These are phyloP conservation scores for Ophiorrhiza pumila DNA, from an alignment of 257 asterid species.

Conservation along the genomic window DNA sequence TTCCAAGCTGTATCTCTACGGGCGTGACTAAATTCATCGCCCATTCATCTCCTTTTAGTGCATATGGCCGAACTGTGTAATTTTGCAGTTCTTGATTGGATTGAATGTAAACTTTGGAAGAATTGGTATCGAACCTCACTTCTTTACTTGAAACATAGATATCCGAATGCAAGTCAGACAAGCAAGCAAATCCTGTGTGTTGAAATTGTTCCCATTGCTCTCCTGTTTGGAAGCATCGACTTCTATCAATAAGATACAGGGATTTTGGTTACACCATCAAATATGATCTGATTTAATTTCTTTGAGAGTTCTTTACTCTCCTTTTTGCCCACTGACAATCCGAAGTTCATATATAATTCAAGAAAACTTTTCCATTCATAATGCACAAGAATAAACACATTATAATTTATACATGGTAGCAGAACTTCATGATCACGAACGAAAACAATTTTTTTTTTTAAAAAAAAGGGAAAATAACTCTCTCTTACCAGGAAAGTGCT, in stretches of 20 bases:
- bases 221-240: slow-evolving; percentile 32
- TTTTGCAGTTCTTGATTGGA: slow-evolving; percentile 25
- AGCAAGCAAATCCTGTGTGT: slow-evolving; percentile 47
- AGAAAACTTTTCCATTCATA: not conserved
- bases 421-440: not conserved
- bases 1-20: slow-evolving; percentile 40
- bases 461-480: not conserved
- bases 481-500: not conserved
- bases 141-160: slow-evolving; percentile 42
- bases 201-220: slow-evolving; percentile 33
- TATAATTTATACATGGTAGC: not conserved
- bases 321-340: not conserved
- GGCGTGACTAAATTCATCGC: slow-evolving; percentile 42
- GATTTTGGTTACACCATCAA: not conserved
- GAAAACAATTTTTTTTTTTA: too few species aligned
- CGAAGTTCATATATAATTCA: not conserved
- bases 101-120: slow-evolving; percentile 33
- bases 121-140: slow-evolving; percentile 41
- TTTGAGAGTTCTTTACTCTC: not conserved
- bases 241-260: not conserved
- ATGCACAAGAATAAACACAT: not conserved
- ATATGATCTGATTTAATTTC: not conserved
- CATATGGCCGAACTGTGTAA: slow-evolving; percentile 50
- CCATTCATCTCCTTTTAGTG: slow-evolving; percentile 44
- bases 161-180: slow-evolving; percentile 35